Evolutionary conservation across 2,329 filamentous ascomycete genomes (phyloP).

Genomic region (Ceratocystis cubensis): DNA sequence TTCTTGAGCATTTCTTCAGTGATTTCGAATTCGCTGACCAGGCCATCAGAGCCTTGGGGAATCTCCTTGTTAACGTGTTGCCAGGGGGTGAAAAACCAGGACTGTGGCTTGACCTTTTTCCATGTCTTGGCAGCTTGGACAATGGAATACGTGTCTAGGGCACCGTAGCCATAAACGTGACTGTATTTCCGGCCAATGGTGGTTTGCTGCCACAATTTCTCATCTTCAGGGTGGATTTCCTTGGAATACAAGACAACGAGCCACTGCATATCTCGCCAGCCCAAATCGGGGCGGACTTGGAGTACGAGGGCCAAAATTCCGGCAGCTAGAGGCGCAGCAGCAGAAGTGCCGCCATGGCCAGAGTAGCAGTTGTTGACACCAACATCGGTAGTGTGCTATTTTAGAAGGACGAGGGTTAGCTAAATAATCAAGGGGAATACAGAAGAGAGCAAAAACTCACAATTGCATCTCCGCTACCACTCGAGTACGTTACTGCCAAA

Average conservation of each 20-base stretch:
- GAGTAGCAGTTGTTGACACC: constrained; percentile 66
- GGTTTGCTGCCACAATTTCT: constrained; percentile 69
- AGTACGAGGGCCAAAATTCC: constrained; percentile 85
- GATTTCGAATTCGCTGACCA: constrained; percentile 70
- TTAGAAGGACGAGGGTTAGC: constrained; percentile 16
- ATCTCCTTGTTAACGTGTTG: constrained; percentile 76
- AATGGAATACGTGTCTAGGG: constrained; percentile 75
- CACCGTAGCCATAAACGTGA: constrained; percentile 91
- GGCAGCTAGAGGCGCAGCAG: constrained; percentile 82
- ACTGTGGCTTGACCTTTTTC: constrained; percentile 83
- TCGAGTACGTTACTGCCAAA: constrained; percentile 92
- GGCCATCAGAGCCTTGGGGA: constrained; percentile 69
- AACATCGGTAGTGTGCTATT: constrained; percentile 81
- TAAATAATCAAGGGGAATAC: neutral
- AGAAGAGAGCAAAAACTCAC: constrained; percentile 33
- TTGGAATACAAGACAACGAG: constrained; percentile 74
- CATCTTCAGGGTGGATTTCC: constrained; percentile 55
- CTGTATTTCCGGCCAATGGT: constrained; percentile 75
- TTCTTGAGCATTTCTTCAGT: constrained; percentile 66
- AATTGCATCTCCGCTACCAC: constrained; percentile 75
- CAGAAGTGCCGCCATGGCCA: constrained; percentile 87
- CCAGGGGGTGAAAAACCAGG: constrained; percentile 92
- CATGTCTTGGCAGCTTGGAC: constrained; percentile 78
- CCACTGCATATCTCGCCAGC: constrained; percentile 92
- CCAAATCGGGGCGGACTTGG: constrained; percentile 70